These are phyloP conservation scores for Aspergillus avenaceus DNA, from an alignment of 495 filamentous ascomycete genomes.

Conservation along the genomic window DNA sequence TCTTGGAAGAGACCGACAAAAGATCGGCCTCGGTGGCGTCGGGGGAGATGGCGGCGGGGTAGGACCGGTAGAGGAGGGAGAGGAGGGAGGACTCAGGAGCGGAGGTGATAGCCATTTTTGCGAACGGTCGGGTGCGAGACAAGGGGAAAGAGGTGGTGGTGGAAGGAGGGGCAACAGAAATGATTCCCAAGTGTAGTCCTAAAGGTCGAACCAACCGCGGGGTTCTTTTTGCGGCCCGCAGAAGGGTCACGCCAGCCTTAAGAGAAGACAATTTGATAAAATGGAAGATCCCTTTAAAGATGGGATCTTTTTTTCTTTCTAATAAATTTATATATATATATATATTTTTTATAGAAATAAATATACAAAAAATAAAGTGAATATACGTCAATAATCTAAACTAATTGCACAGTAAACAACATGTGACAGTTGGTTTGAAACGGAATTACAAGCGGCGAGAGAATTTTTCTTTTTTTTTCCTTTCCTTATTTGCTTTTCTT, in stretches of 20 bases:
- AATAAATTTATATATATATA: too few relatives aligned
- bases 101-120: constrained; percentile 48
- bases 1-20: constrained; percentile 44
- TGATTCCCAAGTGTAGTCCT: constrained; percentile 7
- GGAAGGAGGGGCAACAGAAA: constrained; percentile 36
- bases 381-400: not conserved
- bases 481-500: too few relatives aligned
- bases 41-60: constrained; percentile 44
- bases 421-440: not conserved
- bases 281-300: not conserved
- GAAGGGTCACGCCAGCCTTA: constrained; percentile 22
- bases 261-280: constrained; percentile 27
- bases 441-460: not conserved
- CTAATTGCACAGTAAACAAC: not conserved
- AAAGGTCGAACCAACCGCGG: constrained; percentile 25
- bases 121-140: constrained; percentile 14
- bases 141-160: constrained; percentile 18
- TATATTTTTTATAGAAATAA: too few relatives aligned
- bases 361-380: not conserved
- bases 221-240: constrained; percentile 32
- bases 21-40: constrained; percentile 50
- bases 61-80: constrained; percentile 51
- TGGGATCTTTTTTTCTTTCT: too few relatives aligned
- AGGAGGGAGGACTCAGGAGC: constrained; percentile 48
- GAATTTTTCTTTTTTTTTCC: not conserved